Evolutionary conservation across 129 eudicot species (phyloP).

Genomic region (Apium graveolens): DNA sequence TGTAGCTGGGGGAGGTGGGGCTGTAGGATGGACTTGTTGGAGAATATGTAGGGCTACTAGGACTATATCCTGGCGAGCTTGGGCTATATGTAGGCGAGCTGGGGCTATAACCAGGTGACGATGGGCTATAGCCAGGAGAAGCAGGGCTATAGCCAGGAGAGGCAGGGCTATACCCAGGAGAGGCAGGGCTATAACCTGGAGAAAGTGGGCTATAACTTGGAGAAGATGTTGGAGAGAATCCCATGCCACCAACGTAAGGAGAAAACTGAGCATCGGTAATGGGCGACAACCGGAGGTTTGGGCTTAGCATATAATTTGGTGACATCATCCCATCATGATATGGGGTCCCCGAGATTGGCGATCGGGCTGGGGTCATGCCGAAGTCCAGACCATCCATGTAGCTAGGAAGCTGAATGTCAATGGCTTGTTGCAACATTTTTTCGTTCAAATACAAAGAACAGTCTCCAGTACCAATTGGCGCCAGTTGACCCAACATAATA

Average conservation of each 20-base stretch:
- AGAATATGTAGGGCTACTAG: conserved; percentile 74
- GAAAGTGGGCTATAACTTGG: conserved; percentile 79
- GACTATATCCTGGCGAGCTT: conserved; percentile 77
- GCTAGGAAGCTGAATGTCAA: conserved; percentile 87
- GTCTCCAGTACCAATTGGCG: conserved; percentile 97
- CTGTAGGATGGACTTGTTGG: conserved; percentile 84
- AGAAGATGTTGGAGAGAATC: conserved; percentile 81
- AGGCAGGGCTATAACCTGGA: conserved; percentile 74
- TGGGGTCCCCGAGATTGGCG: conserved; percentile 78
- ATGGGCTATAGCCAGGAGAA: conserved; percentile 68
- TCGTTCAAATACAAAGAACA: conserved; percentile 72
- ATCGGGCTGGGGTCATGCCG: conserved; percentile 92
- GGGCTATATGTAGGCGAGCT: conserved; percentile 91
- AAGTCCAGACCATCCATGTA: conserved; percentile 89
- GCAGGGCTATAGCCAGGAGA: conserved; percentile 82
- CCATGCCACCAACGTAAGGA: conserved; percentile 85
- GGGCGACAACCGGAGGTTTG: conserved; percentile 73
- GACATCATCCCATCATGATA: conserved; percentile 95
- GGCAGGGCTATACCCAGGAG: conserved; percentile 81
- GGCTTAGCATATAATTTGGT: conserved; percentile 70
- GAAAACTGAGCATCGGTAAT: conserved; percentile 79
- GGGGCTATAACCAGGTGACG: conserved; percentile 77
- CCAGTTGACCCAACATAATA: conserved; percentile 94
- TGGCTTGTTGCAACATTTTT: conserved; percentile 83
- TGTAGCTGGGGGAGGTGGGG: conserved; percentile 65